Evolutionary conservation across 805 yeast species (phyloP).

Genomic region (Yamadazyma laniorum): DNA sequence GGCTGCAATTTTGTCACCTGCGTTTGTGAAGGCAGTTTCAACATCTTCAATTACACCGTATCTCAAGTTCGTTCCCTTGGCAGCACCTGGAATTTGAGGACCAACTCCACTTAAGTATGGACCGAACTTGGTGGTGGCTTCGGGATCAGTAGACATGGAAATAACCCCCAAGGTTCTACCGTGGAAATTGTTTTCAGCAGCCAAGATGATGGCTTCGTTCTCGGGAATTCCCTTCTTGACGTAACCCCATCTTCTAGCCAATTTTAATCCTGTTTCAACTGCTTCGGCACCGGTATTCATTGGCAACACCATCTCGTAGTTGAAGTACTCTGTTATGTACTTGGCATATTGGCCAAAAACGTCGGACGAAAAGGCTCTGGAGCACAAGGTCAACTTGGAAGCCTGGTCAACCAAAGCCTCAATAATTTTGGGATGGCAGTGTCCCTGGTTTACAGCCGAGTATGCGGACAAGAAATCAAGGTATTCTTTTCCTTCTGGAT

Average conservation of each 20-base stretch:
- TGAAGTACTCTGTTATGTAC: constrained; percentile 82
- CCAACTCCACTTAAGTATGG: constrained; percentile 85
- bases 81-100: constrained; percentile 76
- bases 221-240: constrained; percentile 77
- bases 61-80: constrained; percentile 58
- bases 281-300: constrained; percentile 99
- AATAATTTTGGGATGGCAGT: constrained; percentile 92
- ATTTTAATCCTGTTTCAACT: constrained; percentile 89
- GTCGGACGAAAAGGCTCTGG: constrained; percentile 91
- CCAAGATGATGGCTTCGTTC: constrained; percentile 80
- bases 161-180: constrained; percentile 95
- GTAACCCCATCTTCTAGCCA: constrained; percentile 98
- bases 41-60: constrained; percentile 87
- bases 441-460: constrained; percentile 97
- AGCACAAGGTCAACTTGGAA: constrained; percentile 74
- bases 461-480: constrained; percentile 91
- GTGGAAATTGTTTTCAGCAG: constrained; percentile 90
- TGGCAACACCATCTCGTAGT: constrained; percentile 90
- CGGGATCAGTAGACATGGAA: constrained; percentile 95
- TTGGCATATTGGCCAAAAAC: constrained; percentile 85
- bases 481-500: constrained; percentile 94
- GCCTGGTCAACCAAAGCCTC: constrained; percentile 87
- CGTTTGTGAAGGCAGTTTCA: constrained; percentile 72
- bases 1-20: constrained; percentile 90
- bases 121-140: constrained; percentile 84